A percentile compares a stretch with the other conserved stretches of the same genome.
Conservation (phyloP, 257 asterid species). For the Fraxinus cuspidata region DNA sequence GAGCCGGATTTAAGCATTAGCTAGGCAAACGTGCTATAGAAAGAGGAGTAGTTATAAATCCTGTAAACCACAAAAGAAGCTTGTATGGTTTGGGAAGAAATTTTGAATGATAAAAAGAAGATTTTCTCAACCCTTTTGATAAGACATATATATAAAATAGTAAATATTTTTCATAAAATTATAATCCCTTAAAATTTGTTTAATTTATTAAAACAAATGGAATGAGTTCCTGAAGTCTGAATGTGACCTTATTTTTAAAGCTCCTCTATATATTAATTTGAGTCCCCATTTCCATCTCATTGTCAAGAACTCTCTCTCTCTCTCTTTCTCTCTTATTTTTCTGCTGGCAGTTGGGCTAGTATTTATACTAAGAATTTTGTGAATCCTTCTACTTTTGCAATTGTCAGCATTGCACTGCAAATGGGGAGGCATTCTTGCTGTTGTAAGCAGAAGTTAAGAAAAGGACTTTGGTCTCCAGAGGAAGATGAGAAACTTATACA, state of each 20-base stretch:
- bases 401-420: constrained; percentile 32
- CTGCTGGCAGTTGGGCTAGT: not conserved
- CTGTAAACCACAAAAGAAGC: too few relatives aligned
- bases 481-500: constrained; percentile 92
- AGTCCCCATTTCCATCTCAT: constrained; percentile 49
- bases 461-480: constrained; percentile 98
- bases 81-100: too few relatives aligned
- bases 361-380: not conserved
- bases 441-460: constrained; percentile 78
- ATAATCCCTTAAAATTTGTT: constrained; percentile 22
- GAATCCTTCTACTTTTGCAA: not conserved
- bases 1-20: too few relatives aligned
- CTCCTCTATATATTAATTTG: constrained; percentile 39
- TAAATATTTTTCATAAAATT: not conserved
- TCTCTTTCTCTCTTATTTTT: not conserved
- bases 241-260: constrained; percentile 55
- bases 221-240: constrained; percentile 24
- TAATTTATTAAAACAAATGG: not conserved
- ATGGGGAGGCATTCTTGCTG: constrained; percentile 99
- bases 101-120: too few relatives aligned
- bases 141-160: constrained; percentile 36
- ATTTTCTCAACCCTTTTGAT: constrained; percentile 28
- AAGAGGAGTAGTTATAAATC: too few relatives aligned
- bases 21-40: too few relatives aligned
- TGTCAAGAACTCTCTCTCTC: constrained; percentile 16